phyloP scores from a whole-genome alignment of 129 eudicot genomes.

The Deinandra increscens region DNA sequence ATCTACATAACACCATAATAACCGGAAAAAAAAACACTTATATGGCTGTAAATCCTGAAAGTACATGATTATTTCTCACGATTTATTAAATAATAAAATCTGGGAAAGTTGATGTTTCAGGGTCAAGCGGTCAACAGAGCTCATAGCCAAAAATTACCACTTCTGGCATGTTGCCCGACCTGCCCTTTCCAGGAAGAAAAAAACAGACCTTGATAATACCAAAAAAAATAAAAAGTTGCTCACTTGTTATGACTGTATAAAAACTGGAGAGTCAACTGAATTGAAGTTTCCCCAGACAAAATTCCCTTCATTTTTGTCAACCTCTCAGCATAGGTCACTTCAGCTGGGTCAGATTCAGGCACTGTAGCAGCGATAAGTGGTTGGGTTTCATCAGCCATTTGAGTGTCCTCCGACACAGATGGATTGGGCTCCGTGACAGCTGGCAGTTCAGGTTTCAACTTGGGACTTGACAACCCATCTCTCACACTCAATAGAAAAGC shows the following conservation, averaged over 20 bases:
- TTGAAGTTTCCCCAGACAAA: slow-evolving; percentile 94
- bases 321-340: slow-evolving; percentile 75
- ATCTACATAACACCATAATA: not conserved
- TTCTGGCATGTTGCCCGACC: not conserved
- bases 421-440: slow-evolving; percentile 48
- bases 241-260: slow-evolving; percentile 94
- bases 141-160: not conserved
- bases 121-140: not conserved
- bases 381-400: slow-evolving; percentile 73
- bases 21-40: not conserved
- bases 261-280: slow-evolving; percentile 86
- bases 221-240: slow-evolving; percentile 31
- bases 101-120: not conserved
- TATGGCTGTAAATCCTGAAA: not conserved
- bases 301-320: slow-evolving; percentile 73
- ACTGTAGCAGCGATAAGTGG: slow-evolving; percentile 28
- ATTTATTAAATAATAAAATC: not conserved
- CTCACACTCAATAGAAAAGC: slow-evolving; percentile 91
- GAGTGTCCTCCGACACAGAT: slow-evolving; percentile 60
- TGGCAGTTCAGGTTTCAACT: slow-evolving; percentile 47
- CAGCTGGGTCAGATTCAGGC: slow-evolving; percentile 58
- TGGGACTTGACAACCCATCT: slow-evolving; percentile 62
- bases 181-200: not conserved
- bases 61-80: not conserved
- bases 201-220: not conserved